Conservation (phyloP, 257 asterid genomes). For the Linaria vulgaris region DNA sequence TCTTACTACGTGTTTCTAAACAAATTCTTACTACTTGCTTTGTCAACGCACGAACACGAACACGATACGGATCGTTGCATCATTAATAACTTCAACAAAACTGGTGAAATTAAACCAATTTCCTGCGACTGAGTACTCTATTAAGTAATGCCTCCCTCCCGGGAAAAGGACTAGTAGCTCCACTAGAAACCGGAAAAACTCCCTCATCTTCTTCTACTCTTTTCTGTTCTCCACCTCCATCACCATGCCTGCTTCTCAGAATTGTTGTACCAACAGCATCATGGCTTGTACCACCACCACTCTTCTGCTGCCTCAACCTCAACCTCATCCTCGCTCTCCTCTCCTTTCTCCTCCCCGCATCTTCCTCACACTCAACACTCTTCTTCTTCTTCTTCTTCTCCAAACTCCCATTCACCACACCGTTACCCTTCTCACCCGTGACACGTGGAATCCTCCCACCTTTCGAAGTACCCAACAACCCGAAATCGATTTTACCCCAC, state of each 20-base stretch:
- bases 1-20: too few relatives aligned
- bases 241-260: not conserved
- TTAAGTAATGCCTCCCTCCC: constrained; percentile 59
- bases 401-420: not conserved
- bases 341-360: constrained; percentile 38
- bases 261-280: not conserved
- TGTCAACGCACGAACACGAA: too few relatives aligned
- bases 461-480: constrained; percentile 66
- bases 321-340: constrained; percentile 43
- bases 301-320: not conserved
- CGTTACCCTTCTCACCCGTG: not conserved
- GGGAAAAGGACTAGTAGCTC: constrained; percentile 48
- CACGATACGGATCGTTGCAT: too few relatives aligned
- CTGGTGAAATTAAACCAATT: not conserved
- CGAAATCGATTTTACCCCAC: constrained; percentile 71
- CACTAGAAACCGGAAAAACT: not conserved
- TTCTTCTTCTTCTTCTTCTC: not conserved
- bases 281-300: not conserved
- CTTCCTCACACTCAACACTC: constrained; percentile 7
- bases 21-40: too few relatives aligned
- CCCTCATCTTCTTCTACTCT: not conserved
- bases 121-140: constrained; percentile 31
- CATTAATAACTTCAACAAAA: too few relatives aligned
- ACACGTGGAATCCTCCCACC: constrained; percentile 76
- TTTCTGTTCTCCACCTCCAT: constrained; percentile 2